Evolutionary conservation across 2,329 filamentous ascomycete genomes (phyloP).

Genomic region (Claviceps africana): DNA sequence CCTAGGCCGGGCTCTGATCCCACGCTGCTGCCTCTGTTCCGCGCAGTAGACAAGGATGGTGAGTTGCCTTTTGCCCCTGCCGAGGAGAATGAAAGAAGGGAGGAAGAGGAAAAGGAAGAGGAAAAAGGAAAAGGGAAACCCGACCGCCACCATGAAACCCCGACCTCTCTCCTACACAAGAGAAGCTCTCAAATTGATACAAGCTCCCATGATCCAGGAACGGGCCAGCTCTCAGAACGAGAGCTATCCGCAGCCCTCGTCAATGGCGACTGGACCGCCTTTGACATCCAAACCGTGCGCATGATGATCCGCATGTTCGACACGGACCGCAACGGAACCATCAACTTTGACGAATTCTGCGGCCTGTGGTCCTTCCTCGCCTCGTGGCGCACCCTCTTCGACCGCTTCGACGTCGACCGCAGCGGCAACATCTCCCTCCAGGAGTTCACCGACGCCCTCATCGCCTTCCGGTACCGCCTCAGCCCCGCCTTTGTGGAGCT

Average conservation of each 20-base stretch:
- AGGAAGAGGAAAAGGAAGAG: neutral
- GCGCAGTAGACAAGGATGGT: conserved; percentile 80
- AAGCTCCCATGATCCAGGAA: conserved; percentile 37
- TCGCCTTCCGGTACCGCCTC: conserved; percentile 87
- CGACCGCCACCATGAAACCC: neutral
- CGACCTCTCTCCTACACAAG: no score
- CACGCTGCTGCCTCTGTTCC: conserved; percentile 73
- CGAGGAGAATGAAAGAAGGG: no score
- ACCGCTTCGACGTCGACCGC: conserved; percentile 81
- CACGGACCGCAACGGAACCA: conserved; percentile 72
- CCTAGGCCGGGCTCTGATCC: conserved; percentile 44
- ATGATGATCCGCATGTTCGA: conserved; percentile 99
- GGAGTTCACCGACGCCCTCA: conserved; percentile 81
- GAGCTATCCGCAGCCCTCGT: conserved; percentile 85
- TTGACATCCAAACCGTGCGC: conserved; percentile 83
- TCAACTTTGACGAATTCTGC: conserved; percentile 93
- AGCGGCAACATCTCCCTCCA: conserved; percentile 72
- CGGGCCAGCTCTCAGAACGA: conserved; percentile 68
- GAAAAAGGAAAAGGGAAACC: neutral
- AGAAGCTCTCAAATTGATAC: neutral
- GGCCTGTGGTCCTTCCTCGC: conserved; percentile 92
- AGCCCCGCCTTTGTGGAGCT: conserved; percentile 71
- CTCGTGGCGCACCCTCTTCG: conserved; percentile 86
- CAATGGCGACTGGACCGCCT: conserved; percentile 90
- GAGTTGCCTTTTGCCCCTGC: conserved; percentile 15